phyloP scores from a whole-genome alignment of 306 rosid genomes.

The Dalbergia cultrata region DNA sequence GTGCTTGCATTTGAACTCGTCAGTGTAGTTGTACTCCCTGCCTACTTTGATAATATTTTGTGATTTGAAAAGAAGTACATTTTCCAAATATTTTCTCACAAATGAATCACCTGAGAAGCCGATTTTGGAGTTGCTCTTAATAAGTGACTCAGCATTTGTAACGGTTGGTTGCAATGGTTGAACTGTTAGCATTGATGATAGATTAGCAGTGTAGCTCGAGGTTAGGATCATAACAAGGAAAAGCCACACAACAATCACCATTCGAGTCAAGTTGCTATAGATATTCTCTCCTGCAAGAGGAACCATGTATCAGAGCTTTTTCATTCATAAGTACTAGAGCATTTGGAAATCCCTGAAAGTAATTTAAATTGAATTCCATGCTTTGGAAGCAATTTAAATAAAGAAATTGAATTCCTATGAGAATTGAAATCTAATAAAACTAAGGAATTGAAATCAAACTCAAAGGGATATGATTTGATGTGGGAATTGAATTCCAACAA shows the following conservation, averaged over 20 bases:
- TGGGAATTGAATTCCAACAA: no score
- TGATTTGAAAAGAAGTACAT: not conserved
- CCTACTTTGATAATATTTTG: not conserved
- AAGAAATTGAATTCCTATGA: no score
- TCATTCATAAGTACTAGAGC: no score
- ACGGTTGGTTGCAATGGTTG: constrained; percentile 11
- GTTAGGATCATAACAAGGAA: not conserved
- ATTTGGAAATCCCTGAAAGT: no score
- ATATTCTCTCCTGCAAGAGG: constrained; percentile 19
- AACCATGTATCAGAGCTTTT: not conserved
- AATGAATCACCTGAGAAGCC: constrained; percentile 7
- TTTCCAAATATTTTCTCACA: constrained; percentile 13
- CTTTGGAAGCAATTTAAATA: no score
- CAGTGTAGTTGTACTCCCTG: not conserved
- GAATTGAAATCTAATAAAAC: no score
- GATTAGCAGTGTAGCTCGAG: constrained; percentile 19
- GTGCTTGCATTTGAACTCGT: not conserved
- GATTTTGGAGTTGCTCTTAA: not conserved
- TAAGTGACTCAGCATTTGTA: not conserved
- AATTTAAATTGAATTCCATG: no score
- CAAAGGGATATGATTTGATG: no score
- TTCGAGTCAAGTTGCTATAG: not conserved
- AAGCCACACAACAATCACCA: constrained; percentile 22
- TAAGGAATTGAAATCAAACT: no score
- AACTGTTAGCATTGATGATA: constrained; percentile 21